Evolutionary conservation across 345 rosid species (phyloP).

Genomic region (Salix caprea): DNA sequence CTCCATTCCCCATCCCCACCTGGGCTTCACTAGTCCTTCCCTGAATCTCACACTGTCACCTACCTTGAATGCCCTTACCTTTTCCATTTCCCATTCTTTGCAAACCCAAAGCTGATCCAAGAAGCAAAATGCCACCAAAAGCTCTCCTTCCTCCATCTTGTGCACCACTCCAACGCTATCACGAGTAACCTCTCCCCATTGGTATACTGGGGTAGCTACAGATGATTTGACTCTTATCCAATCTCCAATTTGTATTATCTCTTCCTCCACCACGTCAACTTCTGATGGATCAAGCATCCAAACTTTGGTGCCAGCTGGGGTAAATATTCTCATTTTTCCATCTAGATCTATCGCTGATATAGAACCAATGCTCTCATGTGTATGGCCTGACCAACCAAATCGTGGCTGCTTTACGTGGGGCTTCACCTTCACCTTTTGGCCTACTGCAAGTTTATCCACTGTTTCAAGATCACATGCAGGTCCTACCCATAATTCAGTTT

Average conservation of each 20-base stretch:
- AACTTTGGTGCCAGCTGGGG: conserved; percentile 81
- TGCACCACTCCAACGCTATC: conserved; percentile 89
- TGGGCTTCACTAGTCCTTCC: conserved; percentile 69
- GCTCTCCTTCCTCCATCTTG: conserved; percentile 70
- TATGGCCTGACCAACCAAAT: conserved; percentile 95
- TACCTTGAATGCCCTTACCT: conserved; percentile 60
- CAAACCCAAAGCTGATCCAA: conserved; percentile 90
- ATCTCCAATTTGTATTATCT: conserved; percentile 73
- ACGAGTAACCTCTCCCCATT: conserved; percentile 96
- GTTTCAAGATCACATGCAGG: conserved; percentile 62
- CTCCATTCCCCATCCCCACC: conserved; percentile 99
- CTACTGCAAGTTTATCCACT: conserved; percentile 53
- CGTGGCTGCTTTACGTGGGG: conserved; percentile 80
- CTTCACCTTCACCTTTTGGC: conserved; percentile 77
- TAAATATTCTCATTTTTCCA: conserved; percentile 88
- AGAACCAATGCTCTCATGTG: conserved; percentile 70
- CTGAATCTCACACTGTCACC: conserved; percentile 75
- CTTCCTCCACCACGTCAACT: conserved; percentile 77
- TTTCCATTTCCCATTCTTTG: conserved; percentile 78
- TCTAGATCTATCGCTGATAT: conserved; percentile 88
- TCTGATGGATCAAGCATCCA: conserved; percentile 98
- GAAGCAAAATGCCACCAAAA: conserved; percentile 88
- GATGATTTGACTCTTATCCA: conserved; percentile 81
- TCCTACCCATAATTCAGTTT: conserved; percentile 93
- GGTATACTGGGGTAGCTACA: conserved; percentile 67